Base-by-base conservation (phyloP, 2,329 filamentous ascomycete species). In the Ascochyta lentis region DNA sequence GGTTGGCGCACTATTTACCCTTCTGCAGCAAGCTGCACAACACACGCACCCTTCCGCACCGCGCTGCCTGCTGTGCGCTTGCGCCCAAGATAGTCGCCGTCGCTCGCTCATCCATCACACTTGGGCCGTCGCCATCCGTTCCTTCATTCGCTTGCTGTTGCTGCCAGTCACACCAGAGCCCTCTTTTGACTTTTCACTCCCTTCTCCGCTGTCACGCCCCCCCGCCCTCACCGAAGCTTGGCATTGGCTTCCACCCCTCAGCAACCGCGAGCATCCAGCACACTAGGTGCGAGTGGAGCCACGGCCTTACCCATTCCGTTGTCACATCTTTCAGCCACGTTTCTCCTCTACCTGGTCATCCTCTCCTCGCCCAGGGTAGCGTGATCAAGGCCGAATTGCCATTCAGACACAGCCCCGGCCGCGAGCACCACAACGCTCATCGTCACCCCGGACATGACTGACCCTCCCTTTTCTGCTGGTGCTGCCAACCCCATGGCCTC, bases 241-340 rank as follows among this genome's bases (percentile, higher is more conserved):
- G 53, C 53, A 34, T 34, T 26, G 27, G 31, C 42, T 23, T 56
- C 48, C 53, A 51, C 47, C 53, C 53, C 38, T 47, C 53, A 56
- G 42, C 58, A 60, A 31, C 27, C 39, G 49, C 29, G 34, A 48
- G 27, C 50, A 47, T 41, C 43, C 27, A 44, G 49, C 49, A 50
- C 43, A 47, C 43, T 57, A 55, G 55, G 53, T 55, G 43, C 49
- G 22, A 59, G 56, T 61, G 60, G 59, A 63, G 62, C 60, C 56
- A 60, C 59, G 57, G 49, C 58, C 56, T 63, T 63, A 58, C 61
- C 57, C 59, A 60, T 63, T 59, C 58, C 58, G 60, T 41, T 56
- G 60, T 52, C 61, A 65, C 53, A 59, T 61, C 64, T 59, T 59
- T 56, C 64, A 68, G 64, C 65, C 64, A 65, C 65, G 61, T 65